Conservation (phyloP, 192 early-diverging fungal genomes). For the Entophlyctis helioformis region DNA sequence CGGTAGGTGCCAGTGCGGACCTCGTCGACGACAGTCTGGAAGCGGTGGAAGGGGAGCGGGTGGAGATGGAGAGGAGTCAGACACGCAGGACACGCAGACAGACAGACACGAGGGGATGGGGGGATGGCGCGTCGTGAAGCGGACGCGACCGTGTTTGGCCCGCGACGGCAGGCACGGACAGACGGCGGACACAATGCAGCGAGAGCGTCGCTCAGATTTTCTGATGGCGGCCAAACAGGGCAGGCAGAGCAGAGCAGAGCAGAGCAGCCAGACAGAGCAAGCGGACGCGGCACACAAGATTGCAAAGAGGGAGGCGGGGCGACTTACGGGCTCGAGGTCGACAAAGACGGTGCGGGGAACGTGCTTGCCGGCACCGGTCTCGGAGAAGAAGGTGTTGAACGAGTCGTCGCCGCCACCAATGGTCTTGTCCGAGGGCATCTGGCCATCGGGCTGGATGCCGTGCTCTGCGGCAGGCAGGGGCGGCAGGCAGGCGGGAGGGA, state of each 20-base stretch:
- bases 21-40: slow-evolving; percentile 84
- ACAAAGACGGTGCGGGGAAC: slow-evolving; percentile 99
- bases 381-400: slow-evolving; percentile 99
- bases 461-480: slow-evolving; percentile 54
- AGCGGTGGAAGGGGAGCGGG: neutral
- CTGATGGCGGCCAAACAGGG: too few relatives aligned
- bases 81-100: too few relatives aligned
- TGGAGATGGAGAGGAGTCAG: too few relatives aligned
- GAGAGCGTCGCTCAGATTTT: too few relatives aligned
- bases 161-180: too few relatives aligned
- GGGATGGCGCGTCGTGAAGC: too few relatives aligned
- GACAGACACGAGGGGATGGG: too few relatives aligned
- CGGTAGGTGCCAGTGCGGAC: slow-evolving; percentile 98
- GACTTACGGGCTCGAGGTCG: slow-evolving; percentile 31
- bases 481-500: neutral
- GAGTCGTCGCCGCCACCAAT: slow-evolving; percentile 72
- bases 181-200: too few relatives aligned
- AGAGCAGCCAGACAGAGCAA: too few relatives aligned
- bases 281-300: too few relatives aligned
- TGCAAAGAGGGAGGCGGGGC: neutral
- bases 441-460: slow-evolving; percentile 93
- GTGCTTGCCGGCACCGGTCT: slow-evolving; percentile 98
- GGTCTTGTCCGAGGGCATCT: slow-evolving; percentile 69
- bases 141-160: too few relatives aligned
- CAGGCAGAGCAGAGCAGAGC: too few relatives aligned